These are phyloP conservation scores for Penicillium chermesinum DNA, from an alignment of 495 filamentous ascomycete species.

Conservation along the genomic window DNA sequence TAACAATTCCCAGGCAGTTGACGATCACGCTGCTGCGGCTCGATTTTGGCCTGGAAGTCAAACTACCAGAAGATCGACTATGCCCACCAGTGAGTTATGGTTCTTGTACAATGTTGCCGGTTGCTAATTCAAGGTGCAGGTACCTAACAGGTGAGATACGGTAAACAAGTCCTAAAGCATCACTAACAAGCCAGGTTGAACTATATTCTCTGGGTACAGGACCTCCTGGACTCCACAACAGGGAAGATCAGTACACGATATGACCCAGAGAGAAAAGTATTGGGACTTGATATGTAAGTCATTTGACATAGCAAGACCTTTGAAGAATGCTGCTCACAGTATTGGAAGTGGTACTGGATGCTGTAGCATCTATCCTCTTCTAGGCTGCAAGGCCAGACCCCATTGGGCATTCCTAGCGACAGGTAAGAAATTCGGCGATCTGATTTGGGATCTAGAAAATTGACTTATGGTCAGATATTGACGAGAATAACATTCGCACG, in stretches of 20 bases:
- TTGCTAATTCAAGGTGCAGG: conserved; percentile 30
- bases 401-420: conserved; percentile 71
- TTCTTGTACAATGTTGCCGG: background rate
- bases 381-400: conserved; percentile 64
- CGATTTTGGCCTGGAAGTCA: conserved; percentile 68
- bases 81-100: conserved; percentile 71
- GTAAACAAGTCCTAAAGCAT: background rate
- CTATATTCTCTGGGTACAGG: conserved; percentile 88
- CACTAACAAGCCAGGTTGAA: conserved; percentile 52
- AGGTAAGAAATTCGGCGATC: conserved; percentile 40
- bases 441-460: too few species aligned
- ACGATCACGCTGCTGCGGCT: conserved; percentile 71
- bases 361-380: conserved; percentile 83
- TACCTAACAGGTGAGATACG: conserved; percentile 56
- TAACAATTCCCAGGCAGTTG: conserved; percentile 51
- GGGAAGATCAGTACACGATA: conserved; percentile 48
- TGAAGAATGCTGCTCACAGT: conserved; percentile 1
- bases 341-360: conserved; percentile 69
- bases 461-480: too few species aligned
- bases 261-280: conserved; percentile 50
- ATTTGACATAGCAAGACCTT: background rate
- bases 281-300: conserved; percentile 72
- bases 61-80: conserved; percentile 70
- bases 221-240: conserved; percentile 70
- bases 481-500: conserved; percentile 60